A percentile compares a stretch with the other conserved stretches of the same genome.
phyloP scores from a whole-genome alignment of 225 moss, liverwort and hornwort genomes.

The Rhytidiadelphus loreus region DNA sequence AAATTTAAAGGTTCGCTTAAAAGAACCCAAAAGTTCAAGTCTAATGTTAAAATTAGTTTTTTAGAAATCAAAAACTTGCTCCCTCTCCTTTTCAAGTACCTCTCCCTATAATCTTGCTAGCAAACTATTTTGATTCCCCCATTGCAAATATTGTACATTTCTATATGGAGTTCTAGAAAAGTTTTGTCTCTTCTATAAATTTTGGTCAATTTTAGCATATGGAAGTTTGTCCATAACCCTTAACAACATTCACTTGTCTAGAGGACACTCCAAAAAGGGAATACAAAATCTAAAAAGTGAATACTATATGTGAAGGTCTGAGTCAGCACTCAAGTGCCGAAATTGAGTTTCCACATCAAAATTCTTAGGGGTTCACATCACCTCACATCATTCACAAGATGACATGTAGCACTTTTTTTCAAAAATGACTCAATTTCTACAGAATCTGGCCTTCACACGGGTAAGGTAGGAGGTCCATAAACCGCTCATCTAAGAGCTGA shows the following conservation, averaged over 20 bases:
- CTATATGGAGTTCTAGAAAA: accelerated
- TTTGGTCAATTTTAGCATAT: accelerated
- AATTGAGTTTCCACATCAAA: too few species aligned
- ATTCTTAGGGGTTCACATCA: too few species aligned
- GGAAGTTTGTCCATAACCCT: accelerated
- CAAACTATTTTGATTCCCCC: accelerated
- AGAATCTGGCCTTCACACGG: too few species aligned
- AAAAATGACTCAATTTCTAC: too few species aligned
- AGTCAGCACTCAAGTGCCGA: too few species aligned
- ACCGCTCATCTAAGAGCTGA: too few species aligned
- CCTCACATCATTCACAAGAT: too few species aligned
- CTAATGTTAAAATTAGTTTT: not conserved
- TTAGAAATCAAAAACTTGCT: not conserved
- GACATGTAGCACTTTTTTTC: too few species aligned
- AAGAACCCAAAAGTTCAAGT: not conserved
- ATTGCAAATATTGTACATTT: not conserved
- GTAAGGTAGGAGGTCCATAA: too few species aligned
- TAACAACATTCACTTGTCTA: not conserved
- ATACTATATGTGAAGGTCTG: too few species aligned
- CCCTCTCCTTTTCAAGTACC: accelerated
- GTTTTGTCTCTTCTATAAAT: not conserved
- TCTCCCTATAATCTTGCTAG: accelerated
- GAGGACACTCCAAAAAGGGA: accelerated
- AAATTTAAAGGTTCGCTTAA: too few species aligned
- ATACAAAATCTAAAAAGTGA: not conserved